phyloP scores from a whole-genome alignment of 192 early-diverging fungal genomes.

The Coemansia sp. region DNA sequence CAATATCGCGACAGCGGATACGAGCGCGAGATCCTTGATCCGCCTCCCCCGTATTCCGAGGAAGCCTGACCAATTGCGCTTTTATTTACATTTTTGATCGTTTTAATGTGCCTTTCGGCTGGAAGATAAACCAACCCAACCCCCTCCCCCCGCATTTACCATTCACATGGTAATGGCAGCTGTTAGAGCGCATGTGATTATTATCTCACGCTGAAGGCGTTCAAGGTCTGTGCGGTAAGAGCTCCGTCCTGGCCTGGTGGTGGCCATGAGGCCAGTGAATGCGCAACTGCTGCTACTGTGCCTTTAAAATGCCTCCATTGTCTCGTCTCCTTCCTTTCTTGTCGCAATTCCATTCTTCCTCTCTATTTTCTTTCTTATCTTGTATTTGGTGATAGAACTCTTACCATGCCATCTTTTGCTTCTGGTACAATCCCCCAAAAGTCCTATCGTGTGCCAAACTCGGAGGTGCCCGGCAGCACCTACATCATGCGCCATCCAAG shows the following conservation, averaged over 20 bases:
- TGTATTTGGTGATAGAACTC: neutral
- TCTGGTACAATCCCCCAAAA: conserved; percentile 23
- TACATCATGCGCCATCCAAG: conserved; percentile 49
- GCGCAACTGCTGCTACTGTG: neutral
- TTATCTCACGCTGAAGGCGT: no score
- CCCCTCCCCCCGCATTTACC: no score
- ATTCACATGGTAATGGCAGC: no score
- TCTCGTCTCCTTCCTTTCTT: neutral
- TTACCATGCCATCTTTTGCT: conserved; percentile 4
- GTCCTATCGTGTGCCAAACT: conserved; percentile 54
- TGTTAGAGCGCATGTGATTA: no score
- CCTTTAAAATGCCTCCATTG: neutral
- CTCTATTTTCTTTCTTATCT: neutral
- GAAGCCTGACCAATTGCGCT: conserved; percentile 16
- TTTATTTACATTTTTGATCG: neutral
- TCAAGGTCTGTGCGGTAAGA: no score
- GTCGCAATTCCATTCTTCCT: neutral
- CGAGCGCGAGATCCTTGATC: conserved; percentile 55
- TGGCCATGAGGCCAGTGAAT: neutral
- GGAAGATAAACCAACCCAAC: no score
- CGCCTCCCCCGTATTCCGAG: conserved; percentile 52
- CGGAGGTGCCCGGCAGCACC: conserved; percentile 45
- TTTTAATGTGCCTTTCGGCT: no score
- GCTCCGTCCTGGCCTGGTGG: no score
- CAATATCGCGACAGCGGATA: conserved; percentile 57